A percentile compares a stretch with the other conserved stretches of the same genome.
Conservation (phyloP, 371 early-diverging fungal genomes). For the Actinomortierella ambigua region DNA sequence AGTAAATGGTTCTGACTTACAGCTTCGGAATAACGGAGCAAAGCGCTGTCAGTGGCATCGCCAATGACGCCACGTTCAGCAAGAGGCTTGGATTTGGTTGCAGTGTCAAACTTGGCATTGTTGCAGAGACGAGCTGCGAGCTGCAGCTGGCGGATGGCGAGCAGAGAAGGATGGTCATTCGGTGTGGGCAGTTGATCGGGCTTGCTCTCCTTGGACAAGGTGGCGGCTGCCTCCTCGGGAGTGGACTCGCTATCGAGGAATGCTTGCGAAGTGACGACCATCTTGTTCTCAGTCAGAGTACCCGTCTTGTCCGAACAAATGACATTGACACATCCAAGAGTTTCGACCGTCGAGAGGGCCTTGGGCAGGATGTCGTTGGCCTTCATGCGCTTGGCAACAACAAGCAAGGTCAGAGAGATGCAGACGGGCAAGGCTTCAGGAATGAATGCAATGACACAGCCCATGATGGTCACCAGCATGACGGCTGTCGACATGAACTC, state of each 20-base stretch:
- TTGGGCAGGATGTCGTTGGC: slow-evolving; percentile 62
- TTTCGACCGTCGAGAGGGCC: slow-evolving; percentile 69
- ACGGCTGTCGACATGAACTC: slow-evolving; percentile 56
- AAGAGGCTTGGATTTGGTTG: slow-evolving; percentile 49
- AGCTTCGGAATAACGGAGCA: slow-evolving; percentile 62
- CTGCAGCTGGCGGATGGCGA: slow-evolving; percentile 53
- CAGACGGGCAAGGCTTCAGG: slow-evolving; percentile 70
- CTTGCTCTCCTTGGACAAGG: slow-evolving; percentile 17
- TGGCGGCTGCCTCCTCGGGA: slow-evolving; percentile 28
- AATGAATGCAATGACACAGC: slow-evolving; percentile 69
- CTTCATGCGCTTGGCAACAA: slow-evolving; percentile 63
- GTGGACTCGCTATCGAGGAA: slow-evolving; percentile 48
- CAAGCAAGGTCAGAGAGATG: slow-evolving; percentile 56
- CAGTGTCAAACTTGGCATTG: slow-evolving; percentile 61
- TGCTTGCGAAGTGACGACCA: slow-evolving; percentile 59
- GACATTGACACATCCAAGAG: slow-evolving; percentile 69
- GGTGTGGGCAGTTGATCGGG: slow-evolving; percentile 15
- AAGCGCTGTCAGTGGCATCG: slow-evolving; percentile 80
- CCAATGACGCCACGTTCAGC: slow-evolving; percentile 64
- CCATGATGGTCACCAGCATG: slow-evolving; percentile 74
- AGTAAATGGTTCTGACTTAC: no score
- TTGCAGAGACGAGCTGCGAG: slow-evolving; percentile 66
- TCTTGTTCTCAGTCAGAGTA: slow-evolving; percentile 69
- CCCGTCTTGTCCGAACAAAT: slow-evolving; percentile 80
- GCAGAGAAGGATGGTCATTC: slow-evolving; percentile 11